Percentiles rank a stretch among this genome's conserved stretches.
phyloP scores from a whole-genome alignment of 108 stramenopile genomes.

The Nitzschia putrida region DNA sequence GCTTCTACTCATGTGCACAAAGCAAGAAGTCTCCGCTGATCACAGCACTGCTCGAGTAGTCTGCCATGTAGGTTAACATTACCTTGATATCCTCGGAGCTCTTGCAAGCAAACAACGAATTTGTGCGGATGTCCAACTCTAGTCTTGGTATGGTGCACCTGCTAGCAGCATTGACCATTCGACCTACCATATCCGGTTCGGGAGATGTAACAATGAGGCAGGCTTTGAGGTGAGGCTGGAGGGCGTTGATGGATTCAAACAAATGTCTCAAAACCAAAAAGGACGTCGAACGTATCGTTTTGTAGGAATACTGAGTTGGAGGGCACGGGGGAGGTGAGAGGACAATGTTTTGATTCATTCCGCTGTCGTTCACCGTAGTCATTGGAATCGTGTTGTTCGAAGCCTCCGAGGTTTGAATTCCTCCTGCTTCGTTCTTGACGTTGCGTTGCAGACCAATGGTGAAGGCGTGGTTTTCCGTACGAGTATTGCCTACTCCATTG shows the following conservation, averaged over 20 bases:
- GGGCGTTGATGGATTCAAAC: slow-evolving; percentile 23
- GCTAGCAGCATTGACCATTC: slow-evolving; percentile 28
- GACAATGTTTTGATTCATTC: not conserved
- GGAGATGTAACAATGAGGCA: slow-evolving; percentile 22
- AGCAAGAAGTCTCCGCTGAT: slow-evolving; percentile 17
- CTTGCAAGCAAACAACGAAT: slow-evolving; percentile 10
- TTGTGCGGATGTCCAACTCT: slow-evolving; percentile 8
- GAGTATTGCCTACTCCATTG: not conserved
- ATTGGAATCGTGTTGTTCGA: not conserved
- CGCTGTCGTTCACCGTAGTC: not conserved
- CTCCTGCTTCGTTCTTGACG: no score
- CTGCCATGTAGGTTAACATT: slow-evolving; percentile 21
- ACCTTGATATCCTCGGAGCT: slow-evolving; percentile 17
- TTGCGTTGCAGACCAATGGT: not conserved
- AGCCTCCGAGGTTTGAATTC: not conserved
- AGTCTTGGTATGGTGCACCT: not conserved
- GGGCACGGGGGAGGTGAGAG: not conserved
- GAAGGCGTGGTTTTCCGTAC: not conserved
- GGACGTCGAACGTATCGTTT: slow-evolving; percentile 18
- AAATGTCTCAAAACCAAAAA: slow-evolving; percentile 26
- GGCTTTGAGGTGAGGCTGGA: slow-evolving; percentile 5
- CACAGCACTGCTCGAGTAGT: slow-evolving; percentile 23
- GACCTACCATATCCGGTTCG: slow-evolving; percentile 32
- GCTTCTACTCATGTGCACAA: not conserved
- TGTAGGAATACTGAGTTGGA: not conserved